A percentile compares a stretch with the other conserved stretches of the same genome.
Evolutionary conservation across 345 rosid species (phyloP).

Genomic region (Salix exigua): DNA sequence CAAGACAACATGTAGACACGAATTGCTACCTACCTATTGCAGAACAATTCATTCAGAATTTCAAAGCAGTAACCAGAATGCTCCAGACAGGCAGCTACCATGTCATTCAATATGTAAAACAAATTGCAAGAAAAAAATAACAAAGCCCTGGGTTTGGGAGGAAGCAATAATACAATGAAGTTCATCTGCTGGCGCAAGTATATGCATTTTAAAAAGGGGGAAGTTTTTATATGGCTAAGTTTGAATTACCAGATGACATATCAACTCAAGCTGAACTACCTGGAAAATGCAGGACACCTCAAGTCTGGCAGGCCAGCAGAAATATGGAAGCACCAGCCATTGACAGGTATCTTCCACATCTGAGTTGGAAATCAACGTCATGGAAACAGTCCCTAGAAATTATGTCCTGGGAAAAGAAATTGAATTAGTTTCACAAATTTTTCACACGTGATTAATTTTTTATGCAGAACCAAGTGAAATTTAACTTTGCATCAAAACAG

Average conservation of each 20-base stretch:
- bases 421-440: no score
- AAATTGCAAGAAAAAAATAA: neutral
- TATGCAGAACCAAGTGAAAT: no score
- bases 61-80: no score
- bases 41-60: no score
- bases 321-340: neutral
- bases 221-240: neutral
- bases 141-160: no score
- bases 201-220: neutral
- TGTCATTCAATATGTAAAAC: neutral
- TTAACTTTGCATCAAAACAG: no score
- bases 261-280: conserved; percentile 2
- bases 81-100: neutral
- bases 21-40: neutral
- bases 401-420: no score
- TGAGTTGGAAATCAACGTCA: neutral
- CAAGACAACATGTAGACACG: neutral
- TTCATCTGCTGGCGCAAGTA: neutral
- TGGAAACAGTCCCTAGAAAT: neutral
- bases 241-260: conserved; percentile 1
- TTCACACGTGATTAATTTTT: no score
- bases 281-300: conserved; percentile 6
- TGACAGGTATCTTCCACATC: neutral
- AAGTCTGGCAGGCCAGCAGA: neutral
- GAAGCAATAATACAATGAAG: no score